A percentile compares a stretch with the other conserved stretches of the same genome.
phyloP scores from a whole-genome alignment of 768 basidiomycete genomes.

The Serendipita indica region DNA sequence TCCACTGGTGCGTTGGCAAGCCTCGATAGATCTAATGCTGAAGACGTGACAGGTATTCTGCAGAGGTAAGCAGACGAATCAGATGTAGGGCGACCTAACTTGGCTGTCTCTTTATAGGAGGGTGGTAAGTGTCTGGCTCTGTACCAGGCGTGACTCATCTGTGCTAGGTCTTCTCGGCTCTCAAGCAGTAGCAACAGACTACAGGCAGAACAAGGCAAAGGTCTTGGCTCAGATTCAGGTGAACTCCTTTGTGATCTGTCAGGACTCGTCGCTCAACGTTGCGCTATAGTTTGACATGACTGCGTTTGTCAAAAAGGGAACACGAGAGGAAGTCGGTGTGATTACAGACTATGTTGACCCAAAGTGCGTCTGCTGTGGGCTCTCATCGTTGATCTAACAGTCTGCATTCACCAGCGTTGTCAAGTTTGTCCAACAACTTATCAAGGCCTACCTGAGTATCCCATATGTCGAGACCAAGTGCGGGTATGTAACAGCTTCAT shows the following conservation, averaged over 20 bases:
- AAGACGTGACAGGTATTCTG: conserved; percentile 16
- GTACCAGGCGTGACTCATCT: not conserved
- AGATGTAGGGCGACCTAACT: conserved; percentile 11
- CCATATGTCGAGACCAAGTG: conserved; percentile 81
- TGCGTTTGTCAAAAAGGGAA: conserved; percentile 80
- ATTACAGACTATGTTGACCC: conserved; percentile 73
- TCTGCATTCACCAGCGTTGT: conserved; percentile 42
- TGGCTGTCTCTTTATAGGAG: conserved; percentile 14
- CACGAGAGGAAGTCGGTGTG: conserved; percentile 50
- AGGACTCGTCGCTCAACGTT: conserved; percentile 20
- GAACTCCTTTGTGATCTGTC: conserved; percentile 17
- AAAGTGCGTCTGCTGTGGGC: conserved; percentile 25
- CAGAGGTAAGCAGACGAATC: conserved; percentile 14
- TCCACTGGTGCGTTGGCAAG: conserved; percentile 42
- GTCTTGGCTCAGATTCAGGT: conserved; percentile 79
- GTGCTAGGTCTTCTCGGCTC: conserved; percentile 20
- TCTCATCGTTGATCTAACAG: conserved; percentile 11
- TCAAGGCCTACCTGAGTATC: conserved; percentile 67
- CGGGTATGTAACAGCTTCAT: conserved; percentile 27
- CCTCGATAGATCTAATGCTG: not conserved
- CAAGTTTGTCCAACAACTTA: conserved; percentile 59
- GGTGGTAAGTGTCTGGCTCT: not conserved
- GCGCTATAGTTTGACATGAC: conserved; percentile 69
- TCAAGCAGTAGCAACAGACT: conserved; percentile 72
- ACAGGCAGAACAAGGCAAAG: conserved; percentile 44